phyloP scores from a whole-genome alignment of 768 basidiomycete genomes.

The Asterophora parasitica region DNA sequence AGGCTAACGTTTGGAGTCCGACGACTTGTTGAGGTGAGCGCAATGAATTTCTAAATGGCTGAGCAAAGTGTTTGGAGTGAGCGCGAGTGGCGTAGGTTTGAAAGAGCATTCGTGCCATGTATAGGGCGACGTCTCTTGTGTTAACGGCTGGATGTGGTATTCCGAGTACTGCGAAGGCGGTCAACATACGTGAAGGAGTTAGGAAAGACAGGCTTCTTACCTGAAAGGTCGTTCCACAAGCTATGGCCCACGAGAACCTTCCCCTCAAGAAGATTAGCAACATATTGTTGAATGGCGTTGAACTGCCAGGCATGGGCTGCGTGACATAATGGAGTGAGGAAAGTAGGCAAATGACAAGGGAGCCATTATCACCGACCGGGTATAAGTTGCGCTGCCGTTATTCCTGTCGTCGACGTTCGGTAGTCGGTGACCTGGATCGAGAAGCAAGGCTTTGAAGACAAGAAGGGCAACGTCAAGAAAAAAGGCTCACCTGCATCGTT shows the following conservation, averaged over 20 bases:
- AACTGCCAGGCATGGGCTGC: slow-evolving; percentile 54
- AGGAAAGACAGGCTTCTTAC: slow-evolving; percentile 31
- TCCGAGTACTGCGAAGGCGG: slow-evolving; percentile 53
- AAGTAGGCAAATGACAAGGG: background rate
- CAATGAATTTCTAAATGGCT: slow-evolving; percentile 73
- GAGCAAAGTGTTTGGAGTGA: background rate
- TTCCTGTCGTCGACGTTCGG: slow-evolving; percentile 59
- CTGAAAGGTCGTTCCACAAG: slow-evolving; percentile 79
- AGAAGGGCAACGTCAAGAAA: background rate
- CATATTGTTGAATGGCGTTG: slow-evolving; percentile 56
- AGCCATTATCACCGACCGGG: slow-evolving; percentile 27
- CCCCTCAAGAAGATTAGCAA: slow-evolving; percentile 62
- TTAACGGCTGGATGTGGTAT: slow-evolving; percentile 74
- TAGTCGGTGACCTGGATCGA: slow-evolving; percentile 61
- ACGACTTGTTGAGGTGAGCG: slow-evolving; percentile 61
- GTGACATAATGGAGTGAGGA: background rate
- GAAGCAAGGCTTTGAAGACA: background rate
- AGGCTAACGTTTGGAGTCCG: slow-evolving; percentile 74
- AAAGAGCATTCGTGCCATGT: slow-evolving; percentile 36
- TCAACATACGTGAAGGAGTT: slow-evolving; percentile 5
- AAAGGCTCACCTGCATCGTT: slow-evolving; percentile 36
- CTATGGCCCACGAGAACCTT: slow-evolving; percentile 74
- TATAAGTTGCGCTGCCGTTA: slow-evolving; percentile 35
- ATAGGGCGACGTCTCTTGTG: slow-evolving; percentile 78
- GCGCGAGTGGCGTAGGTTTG: slow-evolving; percentile 14